These are phyloP conservation scores for Phytophthora podocarpi DNA, from an alignment of 352 stramenopile genomes.

Conservation along the genomic window DNA sequence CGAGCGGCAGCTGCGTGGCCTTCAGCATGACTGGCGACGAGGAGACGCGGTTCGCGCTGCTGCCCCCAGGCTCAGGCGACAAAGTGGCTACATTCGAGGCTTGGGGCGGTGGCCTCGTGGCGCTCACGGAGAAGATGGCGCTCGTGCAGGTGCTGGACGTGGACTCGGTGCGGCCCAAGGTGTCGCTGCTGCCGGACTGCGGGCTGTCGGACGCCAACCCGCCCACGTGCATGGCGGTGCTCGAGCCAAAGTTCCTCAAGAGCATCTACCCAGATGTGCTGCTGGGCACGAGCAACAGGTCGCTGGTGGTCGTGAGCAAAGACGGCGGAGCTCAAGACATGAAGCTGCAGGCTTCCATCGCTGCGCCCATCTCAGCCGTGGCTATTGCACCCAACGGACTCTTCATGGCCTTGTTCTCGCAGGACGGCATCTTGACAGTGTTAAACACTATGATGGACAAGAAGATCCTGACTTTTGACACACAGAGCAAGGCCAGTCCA, in stretches of 20 bases:
- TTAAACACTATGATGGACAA: constrained; percentile 97
- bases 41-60: constrained; percentile 73
- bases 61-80: constrained; percentile 67
- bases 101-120: constrained; percentile 77
- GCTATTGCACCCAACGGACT: constrained; percentile 94
- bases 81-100: constrained; percentile 80
- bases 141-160: constrained; percentile 83
- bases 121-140: constrained; percentile 83
- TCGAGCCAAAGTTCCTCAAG: constrained; percentile 91
- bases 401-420: constrained; percentile 96
- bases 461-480: constrained; percentile 91
- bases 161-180: constrained; percentile 79
- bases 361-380: constrained; percentile 92
- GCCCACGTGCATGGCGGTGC: constrained; percentile 92
- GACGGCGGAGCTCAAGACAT: constrained; percentile 72
- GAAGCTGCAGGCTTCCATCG: constrained; percentile 84
- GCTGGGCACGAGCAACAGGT: constrained; percentile 91
- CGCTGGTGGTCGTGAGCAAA: constrained; percentile 86
- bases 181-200: constrained; percentile 73
- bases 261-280: constrained; percentile 93
- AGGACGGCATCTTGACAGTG: constrained; percentile 93
- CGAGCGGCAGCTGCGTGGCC: constrained; percentile 69
- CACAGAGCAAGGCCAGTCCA: constrained; percentile 80
- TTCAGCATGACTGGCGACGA: constrained; percentile 77
- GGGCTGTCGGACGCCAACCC: constrained; percentile 74